Percentiles rank a stretch among this genome's conserved stretches.
Evolutionary conservation across 305 asterid genomes (phyloP).

Genomic region (Galium porrigens): DNA sequence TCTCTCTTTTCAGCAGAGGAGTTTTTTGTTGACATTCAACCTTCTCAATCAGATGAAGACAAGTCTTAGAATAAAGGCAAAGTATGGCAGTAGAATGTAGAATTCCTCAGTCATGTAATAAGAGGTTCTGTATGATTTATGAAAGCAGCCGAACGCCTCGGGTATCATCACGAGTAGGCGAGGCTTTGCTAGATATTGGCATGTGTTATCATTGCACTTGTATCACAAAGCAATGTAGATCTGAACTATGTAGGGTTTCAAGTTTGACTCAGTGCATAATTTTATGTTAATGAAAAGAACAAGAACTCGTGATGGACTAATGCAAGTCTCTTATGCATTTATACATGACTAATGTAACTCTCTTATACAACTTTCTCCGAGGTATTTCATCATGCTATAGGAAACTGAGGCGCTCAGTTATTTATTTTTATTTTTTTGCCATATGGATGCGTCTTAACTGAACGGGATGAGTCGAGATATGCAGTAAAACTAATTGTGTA

Average conservation of each 20-base stretch:
- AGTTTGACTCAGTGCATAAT: neutral
- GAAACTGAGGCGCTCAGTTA: too few relatives aligned
- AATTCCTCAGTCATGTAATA: conserved; percentile 13
- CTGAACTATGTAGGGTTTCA: neutral
- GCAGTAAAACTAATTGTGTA: too few relatives aligned
- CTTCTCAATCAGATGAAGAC: conserved; percentile 72
- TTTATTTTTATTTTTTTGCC: too few relatives aligned
- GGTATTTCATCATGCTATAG: too few relatives aligned
- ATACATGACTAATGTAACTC: too few relatives aligned
- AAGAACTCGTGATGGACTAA: neutral
- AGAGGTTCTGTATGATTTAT: conserved; percentile 12
- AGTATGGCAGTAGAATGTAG: neutral
- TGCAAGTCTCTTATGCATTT: neutral
- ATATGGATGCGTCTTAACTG: too few relatives aligned
- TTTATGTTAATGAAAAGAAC: neutral
- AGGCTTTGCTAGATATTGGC: conserved; percentile 11
- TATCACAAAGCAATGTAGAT: conserved; percentile 1
- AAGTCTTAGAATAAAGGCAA: conserved; percentile 31
- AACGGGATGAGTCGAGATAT: too few relatives aligned
- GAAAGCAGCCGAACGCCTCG: conserved; percentile 3
- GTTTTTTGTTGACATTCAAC: conserved; percentile 74
- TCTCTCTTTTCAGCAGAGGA: conserved; percentile 59
- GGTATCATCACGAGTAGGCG: neutral
- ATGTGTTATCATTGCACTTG: conserved; percentile 1
- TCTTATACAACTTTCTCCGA: too few relatives aligned